Evolutionary conservation across 768 basidiomycete species (phyloP).

Genomic region (Coprinopsis strossmayeri): DNA sequence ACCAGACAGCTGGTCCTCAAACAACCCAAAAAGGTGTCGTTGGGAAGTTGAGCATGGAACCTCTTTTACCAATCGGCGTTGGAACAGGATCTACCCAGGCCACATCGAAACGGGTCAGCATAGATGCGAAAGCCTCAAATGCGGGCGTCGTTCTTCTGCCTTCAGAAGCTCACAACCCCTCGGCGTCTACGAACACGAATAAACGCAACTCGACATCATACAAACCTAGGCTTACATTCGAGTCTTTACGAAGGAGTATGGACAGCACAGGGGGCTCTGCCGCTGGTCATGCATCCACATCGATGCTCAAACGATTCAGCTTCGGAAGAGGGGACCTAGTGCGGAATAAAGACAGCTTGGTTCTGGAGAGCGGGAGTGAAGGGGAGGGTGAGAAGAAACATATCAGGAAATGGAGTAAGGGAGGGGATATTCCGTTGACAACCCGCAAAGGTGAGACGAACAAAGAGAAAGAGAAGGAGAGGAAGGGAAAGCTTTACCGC

Average conservation of each 20-base stretch:
- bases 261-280: slow-evolving; percentile 4
- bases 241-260: slow-evolving; percentile 5
- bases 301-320: background rate
- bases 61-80: slow-evolving; percentile 1
- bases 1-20: background rate
- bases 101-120: slow-evolving; percentile 3
- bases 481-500: background rate
- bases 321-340: background rate
- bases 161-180: no score
- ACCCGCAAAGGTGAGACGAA: no score
- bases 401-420: background rate
- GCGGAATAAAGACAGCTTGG: background rate
- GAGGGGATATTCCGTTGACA: background rate
- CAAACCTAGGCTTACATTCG: slow-evolving; percentile 6
- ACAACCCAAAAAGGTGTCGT: background rate
- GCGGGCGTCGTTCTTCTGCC: no score
- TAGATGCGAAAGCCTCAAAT: background rate
- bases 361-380: slow-evolving; percentile 3
- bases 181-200: background rate
- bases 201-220: slow-evolving; percentile 4
- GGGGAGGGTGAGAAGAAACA: background rate
- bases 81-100: background rate
- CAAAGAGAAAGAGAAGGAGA: background rate
- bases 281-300: no score
- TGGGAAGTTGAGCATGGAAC: slow-evolving; percentile 5